Base-by-base conservation (phyloP, 768 basidiomycete species). In the Piloderma croceum region DNA sequence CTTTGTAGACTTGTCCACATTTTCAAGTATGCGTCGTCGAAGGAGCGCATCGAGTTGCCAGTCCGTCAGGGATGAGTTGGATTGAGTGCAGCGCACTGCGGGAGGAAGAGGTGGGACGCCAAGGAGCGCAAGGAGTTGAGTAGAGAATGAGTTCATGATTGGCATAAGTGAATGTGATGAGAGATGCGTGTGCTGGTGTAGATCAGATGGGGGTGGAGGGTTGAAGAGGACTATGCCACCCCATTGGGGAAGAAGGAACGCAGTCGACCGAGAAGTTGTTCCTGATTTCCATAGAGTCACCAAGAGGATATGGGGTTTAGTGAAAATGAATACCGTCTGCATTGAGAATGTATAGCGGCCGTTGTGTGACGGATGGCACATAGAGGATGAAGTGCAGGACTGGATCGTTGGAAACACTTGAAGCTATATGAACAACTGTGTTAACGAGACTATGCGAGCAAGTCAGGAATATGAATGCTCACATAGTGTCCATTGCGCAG, bases 401-500 rank as follows among this genome's bases (percentile, higher is more conserved):
- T 3, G 91, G 93, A 47, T 98, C 91, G 45, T 88, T 90, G 1
- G 90, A 91, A 3, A 83, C 83, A 42, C 90, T 85, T 0, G 94
- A 94, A 9, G 93, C 93, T 98, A 51, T 29, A 29, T 21, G 10
- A 5, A 31, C 22, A 15, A 1, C 39, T 52, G 40, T 9, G 9
- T 29, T 29, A 9, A 15, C 27, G 15, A 29, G 27, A 9, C 9
- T 29, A 9, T 29, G 9, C 27, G 27, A 9, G 15, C 15, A 15
- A 29, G 15, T 29, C 10, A 29, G 27, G 32, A 33, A 22, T 6
- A 10, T 20, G 24, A 34, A 19, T 22, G 24, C 70, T 51, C 51
- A 92, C 93, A 91, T 36, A 99, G 56, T 10, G 84, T 86, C 96
- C 96, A 99, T 55, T 92, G 83, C 4, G 92, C 96, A 5, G 90